phyloP scores from a whole-genome alignment of 352 stramenopile genomes.

The Pythium periplocum region DNA sequence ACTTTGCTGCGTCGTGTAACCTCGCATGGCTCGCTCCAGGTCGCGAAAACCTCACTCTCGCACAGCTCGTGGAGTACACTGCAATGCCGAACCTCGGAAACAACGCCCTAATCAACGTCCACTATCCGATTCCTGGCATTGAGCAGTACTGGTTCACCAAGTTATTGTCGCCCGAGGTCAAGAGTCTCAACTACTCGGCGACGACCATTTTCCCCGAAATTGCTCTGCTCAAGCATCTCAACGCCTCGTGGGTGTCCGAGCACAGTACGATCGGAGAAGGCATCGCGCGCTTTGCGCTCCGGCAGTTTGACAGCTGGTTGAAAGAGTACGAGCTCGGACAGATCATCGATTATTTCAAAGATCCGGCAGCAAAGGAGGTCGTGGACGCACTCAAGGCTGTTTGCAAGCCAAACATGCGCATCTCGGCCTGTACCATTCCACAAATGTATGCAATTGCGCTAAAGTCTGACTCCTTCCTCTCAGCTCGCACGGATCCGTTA shows the following conservation, averaged over 20 bases:
- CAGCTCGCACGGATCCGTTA: not conserved
- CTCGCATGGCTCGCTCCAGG: constrained; percentile 1
- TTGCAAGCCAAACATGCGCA: not conserved
- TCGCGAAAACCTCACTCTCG: not conserved
- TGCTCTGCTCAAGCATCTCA: constrained; percentile 10
- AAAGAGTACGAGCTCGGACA: not conserved
- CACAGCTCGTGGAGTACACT: not conserved
- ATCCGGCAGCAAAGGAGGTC: not conserved
- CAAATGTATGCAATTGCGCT: not conserved
- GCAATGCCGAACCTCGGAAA: not conserved
- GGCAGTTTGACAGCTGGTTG: not conserved
- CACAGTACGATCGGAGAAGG: constrained; percentile 9
- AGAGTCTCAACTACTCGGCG: not conserved
- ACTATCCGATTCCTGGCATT: not conserved
- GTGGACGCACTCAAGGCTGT: not conserved
- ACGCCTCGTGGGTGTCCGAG: constrained; percentile 6
- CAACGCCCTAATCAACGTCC: not conserved
- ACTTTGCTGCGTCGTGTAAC: constrained; percentile 12
- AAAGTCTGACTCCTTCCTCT: not conserved
- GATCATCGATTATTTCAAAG: not conserved
- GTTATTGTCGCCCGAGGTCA: constrained; percentile 2
- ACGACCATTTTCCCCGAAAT: constrained; percentile 10
- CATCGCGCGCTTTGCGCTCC: not conserved
- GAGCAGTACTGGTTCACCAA: constrained; percentile 12
- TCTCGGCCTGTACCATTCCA: not conserved